Conservation (phyloP, 768 basidiomycete species). For the Auriculariales sp. region DNA sequence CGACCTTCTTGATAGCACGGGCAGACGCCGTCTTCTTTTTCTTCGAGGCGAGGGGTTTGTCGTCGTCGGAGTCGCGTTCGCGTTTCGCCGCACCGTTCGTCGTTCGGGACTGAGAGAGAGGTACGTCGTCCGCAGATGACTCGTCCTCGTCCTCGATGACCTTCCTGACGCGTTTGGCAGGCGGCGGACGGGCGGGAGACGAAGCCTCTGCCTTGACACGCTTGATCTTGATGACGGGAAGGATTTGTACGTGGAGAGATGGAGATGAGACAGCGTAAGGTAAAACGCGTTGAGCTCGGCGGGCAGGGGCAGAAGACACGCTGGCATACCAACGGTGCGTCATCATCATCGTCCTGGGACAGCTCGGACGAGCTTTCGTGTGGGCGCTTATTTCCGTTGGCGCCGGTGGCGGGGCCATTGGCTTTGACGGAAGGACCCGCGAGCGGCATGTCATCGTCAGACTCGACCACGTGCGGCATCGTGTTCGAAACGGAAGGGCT, state of each 20-base stretch:
- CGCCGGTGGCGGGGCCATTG: neutral
- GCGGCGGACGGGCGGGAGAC: neutral
- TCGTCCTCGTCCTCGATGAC: neutral
- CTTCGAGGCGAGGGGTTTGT: slow-evolving; percentile 51
- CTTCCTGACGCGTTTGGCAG: neutral
- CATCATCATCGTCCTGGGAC: slow-evolving; percentile 56
- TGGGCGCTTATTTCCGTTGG: neutral
- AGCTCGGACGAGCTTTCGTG: slow-evolving; percentile 14
- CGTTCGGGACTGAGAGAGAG: neutral
- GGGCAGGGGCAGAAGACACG: slow-evolving; percentile 8
- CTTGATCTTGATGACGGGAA: neutral
- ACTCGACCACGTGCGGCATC: slow-evolving; percentile 33
- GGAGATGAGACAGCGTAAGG: neutral
- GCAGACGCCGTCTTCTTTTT: slow-evolving; percentile 30
- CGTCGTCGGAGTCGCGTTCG: slow-evolving; percentile 35
- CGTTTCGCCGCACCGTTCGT: slow-evolving; percentile 14
- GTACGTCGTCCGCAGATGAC: neutral
- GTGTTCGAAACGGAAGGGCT: slow-evolving; percentile 7
- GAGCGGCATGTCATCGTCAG: slow-evolving; percentile 43
- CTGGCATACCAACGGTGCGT: slow-evolving; percentile 49
- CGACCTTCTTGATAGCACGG: slow-evolving; percentile 17
- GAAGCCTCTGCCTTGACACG: neutral
- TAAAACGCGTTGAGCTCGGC: neutral
- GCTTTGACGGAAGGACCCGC: slow-evolving; percentile 4
- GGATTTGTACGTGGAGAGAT: neutral